phyloP scores from a whole-genome alignment of 768 basidiomycete species.

The Bullera alba region DNA sequence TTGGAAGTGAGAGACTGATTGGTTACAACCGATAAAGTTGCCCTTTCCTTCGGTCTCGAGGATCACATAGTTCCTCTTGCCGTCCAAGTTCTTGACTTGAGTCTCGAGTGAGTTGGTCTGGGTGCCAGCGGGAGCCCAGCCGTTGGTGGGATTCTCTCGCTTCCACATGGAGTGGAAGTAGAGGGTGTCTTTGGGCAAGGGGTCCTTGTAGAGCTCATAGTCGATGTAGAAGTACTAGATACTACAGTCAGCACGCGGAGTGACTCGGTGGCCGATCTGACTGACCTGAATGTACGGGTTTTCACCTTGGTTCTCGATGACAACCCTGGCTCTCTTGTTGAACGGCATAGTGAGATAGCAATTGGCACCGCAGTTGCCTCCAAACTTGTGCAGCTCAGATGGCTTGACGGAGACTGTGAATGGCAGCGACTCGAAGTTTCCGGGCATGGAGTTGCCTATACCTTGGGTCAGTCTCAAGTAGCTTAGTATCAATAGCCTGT shows the following conservation, averaged over 20 bases:
- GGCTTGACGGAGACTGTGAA: slow-evolving; percentile 5
- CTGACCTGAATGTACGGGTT: slow-evolving; percentile 6
- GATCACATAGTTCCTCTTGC: slow-evolving; percentile 3
- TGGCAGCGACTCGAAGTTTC: slow-evolving; percentile 5
- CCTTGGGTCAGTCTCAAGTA: background rate
- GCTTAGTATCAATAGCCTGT: background rate
- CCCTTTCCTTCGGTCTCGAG: slow-evolving; percentile 1
- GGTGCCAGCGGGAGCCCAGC: slow-evolving; percentile 1
- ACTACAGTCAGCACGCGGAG: background rate
- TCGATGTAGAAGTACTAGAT: slow-evolving; percentile 5
- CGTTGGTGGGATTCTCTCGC: background rate
- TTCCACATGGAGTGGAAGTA: slow-evolving; percentile 1
- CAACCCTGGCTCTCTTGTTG: slow-evolving; percentile 1
- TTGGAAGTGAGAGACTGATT: slow-evolving; percentile 1
- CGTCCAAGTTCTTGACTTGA: slow-evolving; percentile 2
- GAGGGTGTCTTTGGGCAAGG: slow-evolving; percentile 1
- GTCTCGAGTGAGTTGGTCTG: slow-evolving; percentile 5
- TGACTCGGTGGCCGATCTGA: background rate
- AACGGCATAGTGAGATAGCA: slow-evolving; percentile 7
- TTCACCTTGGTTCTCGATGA: slow-evolving; percentile 6
- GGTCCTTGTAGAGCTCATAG: slow-evolving; percentile 4
- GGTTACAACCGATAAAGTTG: slow-evolving; percentile 2
- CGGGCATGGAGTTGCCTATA: slow-evolving; percentile 3
- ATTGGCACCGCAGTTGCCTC: slow-evolving; percentile 3
- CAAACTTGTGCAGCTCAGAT: slow-evolving; percentile 3